Percentiles rank a stretch among this genome's conserved stretches.
phyloP scores from a whole-genome alignment of 768 basidiomycete species.

The Rhizopogon salebrosus region DNA sequence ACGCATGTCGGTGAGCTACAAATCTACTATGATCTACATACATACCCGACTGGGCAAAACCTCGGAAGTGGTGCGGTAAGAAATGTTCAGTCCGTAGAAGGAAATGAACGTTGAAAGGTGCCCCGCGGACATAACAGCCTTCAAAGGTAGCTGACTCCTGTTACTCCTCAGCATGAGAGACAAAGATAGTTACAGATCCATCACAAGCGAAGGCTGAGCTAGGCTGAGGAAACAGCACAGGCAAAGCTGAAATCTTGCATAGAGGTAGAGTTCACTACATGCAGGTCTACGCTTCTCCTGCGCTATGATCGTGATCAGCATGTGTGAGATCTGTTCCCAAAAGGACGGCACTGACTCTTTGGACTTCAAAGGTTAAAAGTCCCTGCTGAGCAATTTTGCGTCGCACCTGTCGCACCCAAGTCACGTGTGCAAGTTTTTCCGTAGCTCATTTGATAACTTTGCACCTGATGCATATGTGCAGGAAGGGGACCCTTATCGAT shows the following conservation, averaged over 20 bases:
- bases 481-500: conserved; percentile 25
- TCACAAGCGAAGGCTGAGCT: no score
- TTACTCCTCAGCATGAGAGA: no score
- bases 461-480: conserved; percentile 4
- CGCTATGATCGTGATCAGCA: no score
- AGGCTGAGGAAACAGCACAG: not conserved
- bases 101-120: no score
- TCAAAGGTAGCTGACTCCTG: no score
- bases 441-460: conserved; percentile 6
- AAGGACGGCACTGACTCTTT: no score
- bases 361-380: not conserved
- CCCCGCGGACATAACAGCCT: no score
- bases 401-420: not conserved
- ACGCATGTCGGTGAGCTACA: not conserved
- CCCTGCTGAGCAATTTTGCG: conserved; percentile 4
- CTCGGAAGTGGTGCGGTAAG: no score
- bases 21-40: not conserved
- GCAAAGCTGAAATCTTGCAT: no score
- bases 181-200: not conserved
- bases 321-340: no score
- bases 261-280: no score
- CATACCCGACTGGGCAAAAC: not conserved
- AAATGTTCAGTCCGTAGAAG: not conserved
- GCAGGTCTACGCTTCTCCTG: no score
- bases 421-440: conserved; percentile 10